These are phyloP conservation scores for Phytophthora syringae DNA, from an alignment of 352 stramenopile species.

Conservation along the genomic window DNA sequence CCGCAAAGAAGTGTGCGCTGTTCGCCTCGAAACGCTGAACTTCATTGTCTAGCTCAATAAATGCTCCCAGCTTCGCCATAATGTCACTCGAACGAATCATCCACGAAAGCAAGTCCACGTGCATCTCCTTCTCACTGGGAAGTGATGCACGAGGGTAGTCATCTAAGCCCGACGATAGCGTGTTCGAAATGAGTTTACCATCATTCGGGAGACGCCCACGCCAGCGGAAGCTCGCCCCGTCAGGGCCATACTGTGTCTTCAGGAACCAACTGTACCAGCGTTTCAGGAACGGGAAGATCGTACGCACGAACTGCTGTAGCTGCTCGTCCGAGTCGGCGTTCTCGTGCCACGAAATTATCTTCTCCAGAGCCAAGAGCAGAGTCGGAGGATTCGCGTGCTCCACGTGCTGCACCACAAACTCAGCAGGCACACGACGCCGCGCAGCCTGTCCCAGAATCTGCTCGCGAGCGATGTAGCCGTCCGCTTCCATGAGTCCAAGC, in stretches of 20 bases:
- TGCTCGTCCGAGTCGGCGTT: conserved; percentile 22
- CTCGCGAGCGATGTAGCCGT: conserved; percentile 93
- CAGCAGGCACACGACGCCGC: conserved; percentile 75
- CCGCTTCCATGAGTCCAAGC: conserved; percentile 84
- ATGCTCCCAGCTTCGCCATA: conserved; percentile 52
- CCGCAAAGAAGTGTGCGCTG: conserved; percentile 43
- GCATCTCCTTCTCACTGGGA: conserved; percentile 79
- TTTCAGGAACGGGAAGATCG: conserved; percentile 76
- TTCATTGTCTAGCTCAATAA: conserved; percentile 41
- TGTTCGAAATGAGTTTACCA: conserved; percentile 90
- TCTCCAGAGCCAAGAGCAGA: conserved; percentile 87
- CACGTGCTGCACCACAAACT: conserved; percentile 93
- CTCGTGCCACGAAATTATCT: conserved; percentile 57
- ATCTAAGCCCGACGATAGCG: conserved; percentile 92
- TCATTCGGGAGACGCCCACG: conserved; percentile 71
- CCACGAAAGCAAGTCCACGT: conserved; percentile 93
- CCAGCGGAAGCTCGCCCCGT: conserved; percentile 74
- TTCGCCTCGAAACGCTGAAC: conserved; percentile 37
- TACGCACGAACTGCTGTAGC: conserved; percentile 47
- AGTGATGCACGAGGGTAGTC: conserved; percentile 91
- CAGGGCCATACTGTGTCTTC: conserved; percentile 59
- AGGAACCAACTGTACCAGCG: conserved; percentile 83
- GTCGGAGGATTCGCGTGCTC: conserved; percentile 94
- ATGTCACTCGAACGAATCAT: conserved; percentile 80
- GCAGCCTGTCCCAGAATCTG: conserved; percentile 86